Base-by-base conservation (phyloP, 2,329 filamentous ascomycete species). In the Amauroascus niger region DNA sequence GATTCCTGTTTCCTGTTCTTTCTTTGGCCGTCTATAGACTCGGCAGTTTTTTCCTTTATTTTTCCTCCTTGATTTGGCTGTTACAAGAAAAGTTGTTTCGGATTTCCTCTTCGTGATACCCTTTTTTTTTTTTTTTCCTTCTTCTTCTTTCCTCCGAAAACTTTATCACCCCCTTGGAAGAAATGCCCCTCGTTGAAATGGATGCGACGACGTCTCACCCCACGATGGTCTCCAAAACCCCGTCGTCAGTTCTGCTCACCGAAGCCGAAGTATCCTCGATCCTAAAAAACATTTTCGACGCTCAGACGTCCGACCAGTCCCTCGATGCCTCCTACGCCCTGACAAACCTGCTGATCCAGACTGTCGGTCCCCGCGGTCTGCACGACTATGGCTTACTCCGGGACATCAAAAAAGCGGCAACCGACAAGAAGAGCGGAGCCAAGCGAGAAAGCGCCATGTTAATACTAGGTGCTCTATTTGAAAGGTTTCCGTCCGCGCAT, bases 381-480 rank as follows among this genome's bases (percentile, higher is more conserved):
- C 69, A 76, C 47, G 73, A 72, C 55, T 86, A 85, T 70, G 79
- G 79, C 59, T 71, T 86, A 46, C 67, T 87, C 45, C 75, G 78
- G 20, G 78, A 80, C 58, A 76, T 84, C 63, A 80, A 80, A 65
- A 86, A 95, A 77, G 88, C 87, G 35, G 89, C 91, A 3, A 74
- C 78, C 62, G 89, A 97, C 74, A 98, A 97, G 82, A 98, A 98
- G 78, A 90, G 84, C 70, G 86, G 85, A 14, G 79, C 85, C 37
- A 82, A 81, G 62, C 81, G 91, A 63, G 93, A 98, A 74, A 88
- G 89, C 65, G 86, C 90, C 60, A 94, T 97, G 82, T 94, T 96
- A 69, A 84, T 95, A 40, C 79, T 97, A 22, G 93, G 94, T 54
- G 91, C 94, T 52, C 76, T 98, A 45, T 91, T 97, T 64, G 93